These are phyloP conservation scores for Fragaria iinumae DNA, from an alignment of 306 rosid genomes.

Conservation along the genomic window DNA sequence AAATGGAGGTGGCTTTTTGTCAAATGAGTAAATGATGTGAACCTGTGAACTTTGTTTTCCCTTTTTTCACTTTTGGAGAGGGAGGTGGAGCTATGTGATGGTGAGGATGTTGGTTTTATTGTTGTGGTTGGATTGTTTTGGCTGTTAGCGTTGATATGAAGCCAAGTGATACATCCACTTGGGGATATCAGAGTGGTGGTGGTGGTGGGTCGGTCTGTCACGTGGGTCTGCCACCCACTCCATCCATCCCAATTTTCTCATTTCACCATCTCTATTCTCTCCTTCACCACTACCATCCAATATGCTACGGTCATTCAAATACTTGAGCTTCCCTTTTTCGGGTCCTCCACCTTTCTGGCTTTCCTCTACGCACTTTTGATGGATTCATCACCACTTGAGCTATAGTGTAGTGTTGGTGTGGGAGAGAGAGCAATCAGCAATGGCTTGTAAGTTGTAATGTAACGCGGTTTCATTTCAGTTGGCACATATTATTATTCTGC, in stretches of 20 bases:
- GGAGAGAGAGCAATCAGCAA: no score
- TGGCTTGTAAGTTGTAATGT: no score
- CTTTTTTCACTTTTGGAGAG: slow-evolving; percentile 11
- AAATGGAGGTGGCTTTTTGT: slow-evolving; percentile 38
- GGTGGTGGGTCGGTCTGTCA: slow-evolving; percentile 42
- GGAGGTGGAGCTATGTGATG: slow-evolving; percentile 28
- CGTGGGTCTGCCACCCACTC: slow-evolving; percentile 86
- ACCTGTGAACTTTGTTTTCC: slow-evolving; percentile 21
- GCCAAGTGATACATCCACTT: slow-evolving; percentile 69
- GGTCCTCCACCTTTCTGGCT: slow-evolving; percentile 12
- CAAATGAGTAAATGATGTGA: slow-evolving; percentile 73
- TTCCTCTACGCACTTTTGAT: slow-evolving; percentile 40
- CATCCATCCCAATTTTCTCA: slow-evolving; percentile 5
- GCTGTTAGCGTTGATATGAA: slow-evolving; percentile 91
- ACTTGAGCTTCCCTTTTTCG: slow-evolving; percentile 23
- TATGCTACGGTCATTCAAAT: slow-evolving; percentile 52
- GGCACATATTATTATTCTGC: not conserved
- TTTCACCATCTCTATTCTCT: not conserved
- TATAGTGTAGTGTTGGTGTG: not conserved
- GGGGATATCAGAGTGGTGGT: slow-evolving; percentile 31
- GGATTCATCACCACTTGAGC: slow-evolving; percentile 55
- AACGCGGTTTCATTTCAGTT: no score
- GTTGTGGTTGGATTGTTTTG: slow-evolving; percentile 51
- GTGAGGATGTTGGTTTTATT: slow-evolving; percentile 42
- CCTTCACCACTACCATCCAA: slow-evolving; percentile 40